Evolutionary conservation across 106 monocot genomes (phyloP).

Genomic region (Platanthera zijinensis): DNA sequence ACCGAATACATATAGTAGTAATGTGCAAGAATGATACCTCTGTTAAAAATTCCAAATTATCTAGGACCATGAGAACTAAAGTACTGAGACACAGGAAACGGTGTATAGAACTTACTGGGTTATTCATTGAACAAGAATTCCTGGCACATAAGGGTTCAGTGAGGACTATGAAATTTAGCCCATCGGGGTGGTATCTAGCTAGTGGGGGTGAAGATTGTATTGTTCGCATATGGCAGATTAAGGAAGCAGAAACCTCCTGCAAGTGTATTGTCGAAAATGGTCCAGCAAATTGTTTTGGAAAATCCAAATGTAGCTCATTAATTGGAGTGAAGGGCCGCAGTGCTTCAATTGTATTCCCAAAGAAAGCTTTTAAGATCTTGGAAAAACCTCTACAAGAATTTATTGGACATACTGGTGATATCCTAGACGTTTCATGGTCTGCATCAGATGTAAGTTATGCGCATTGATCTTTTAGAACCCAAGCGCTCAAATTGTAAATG

Average conservation of each 20-base stretch:
- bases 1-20: constrained; percentile 9
- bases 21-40: constrained; percentile 15
- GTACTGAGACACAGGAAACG: constrained; percentile 28
- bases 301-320: constrained; percentile 15
- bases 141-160: constrained; percentile 59
- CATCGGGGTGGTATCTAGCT: constrained; percentile 51
- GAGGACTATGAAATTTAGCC: constrained; percentile 49
- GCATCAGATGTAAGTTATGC: constrained; percentile 44
- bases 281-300: constrained; percentile 9
- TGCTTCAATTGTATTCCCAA: constrained; percentile 38
- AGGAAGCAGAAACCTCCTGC: constrained; percentile 37
- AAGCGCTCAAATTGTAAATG: background rate
- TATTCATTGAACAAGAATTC: constrained; percentile 58
- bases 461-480: background rate
- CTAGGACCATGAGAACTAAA: constrained; percentile 16
- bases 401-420: constrained; percentile 42
- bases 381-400: constrained; percentile 48
- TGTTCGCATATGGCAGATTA: constrained; percentile 53
- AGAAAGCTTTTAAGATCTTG: constrained; percentile 34
- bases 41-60: constrained; percentile 11
- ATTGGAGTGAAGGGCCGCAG: constrained; percentile 9
- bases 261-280: constrained; percentile 8
- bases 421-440: constrained; percentile 72
- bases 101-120: constrained; percentile 33
- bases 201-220: constrained; percentile 76